These are phyloP conservation scores for Salix brachista DNA, from an alignment of 345 rosid species.

Conservation along the genomic window DNA sequence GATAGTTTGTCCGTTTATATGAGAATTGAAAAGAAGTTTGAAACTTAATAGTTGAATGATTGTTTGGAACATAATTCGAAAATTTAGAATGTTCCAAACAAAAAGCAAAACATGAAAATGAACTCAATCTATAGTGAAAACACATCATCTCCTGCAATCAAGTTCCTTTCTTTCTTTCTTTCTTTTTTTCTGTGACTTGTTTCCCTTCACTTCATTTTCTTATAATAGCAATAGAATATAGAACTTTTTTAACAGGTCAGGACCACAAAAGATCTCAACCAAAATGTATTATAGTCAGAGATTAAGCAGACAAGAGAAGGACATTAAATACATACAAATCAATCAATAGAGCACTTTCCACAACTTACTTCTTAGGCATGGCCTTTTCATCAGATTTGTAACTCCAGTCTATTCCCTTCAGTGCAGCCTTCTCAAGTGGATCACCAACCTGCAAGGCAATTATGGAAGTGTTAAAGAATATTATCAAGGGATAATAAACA, in stretches of 20 bases:
- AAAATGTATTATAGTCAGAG: background rate
- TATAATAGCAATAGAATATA: background rate
- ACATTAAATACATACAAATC: background rate
- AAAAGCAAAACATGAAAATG: background rate
- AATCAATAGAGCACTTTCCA: background rate
- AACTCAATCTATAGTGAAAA: background rate
- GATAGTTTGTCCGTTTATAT: background rate
- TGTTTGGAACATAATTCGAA: background rate
- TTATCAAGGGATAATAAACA: background rate
- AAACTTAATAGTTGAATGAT: background rate
- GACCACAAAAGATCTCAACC: background rate
- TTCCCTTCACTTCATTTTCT: background rate
- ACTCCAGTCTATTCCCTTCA: constrained; percentile 96
- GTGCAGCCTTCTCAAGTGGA: constrained; percentile 99
- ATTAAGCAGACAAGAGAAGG: background rate
- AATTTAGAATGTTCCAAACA: background rate
- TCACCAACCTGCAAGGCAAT: constrained; percentile 60
- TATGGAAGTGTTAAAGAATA: background rate
- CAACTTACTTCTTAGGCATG: constrained; percentile 77
- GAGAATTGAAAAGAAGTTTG: background rate
- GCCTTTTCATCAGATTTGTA: constrained; percentile 99
- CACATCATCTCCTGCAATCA: background rate
- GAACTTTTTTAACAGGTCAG: background rate
- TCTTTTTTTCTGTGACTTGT: background rate
- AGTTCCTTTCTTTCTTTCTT: background rate